Evolutionary conservation across 1,139 yeast genomes (phyloP), one percentile per base, ranked within the genome.

Genomic region (Spathaspora sp.): DNA sequence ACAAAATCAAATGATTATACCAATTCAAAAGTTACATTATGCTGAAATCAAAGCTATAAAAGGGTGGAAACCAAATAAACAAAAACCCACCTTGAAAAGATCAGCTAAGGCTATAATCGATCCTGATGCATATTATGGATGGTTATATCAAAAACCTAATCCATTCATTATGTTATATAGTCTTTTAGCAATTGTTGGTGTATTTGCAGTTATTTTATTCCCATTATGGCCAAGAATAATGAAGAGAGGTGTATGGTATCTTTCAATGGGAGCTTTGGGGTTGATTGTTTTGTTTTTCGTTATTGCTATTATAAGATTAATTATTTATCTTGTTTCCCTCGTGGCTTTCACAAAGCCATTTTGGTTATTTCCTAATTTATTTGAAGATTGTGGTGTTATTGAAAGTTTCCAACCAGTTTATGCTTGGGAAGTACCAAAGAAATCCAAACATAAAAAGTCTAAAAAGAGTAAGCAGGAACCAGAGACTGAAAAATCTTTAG

Each of bases 301-400:
- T 23, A 68, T 88, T 56, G 96, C 98, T 2, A 76, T 95, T 44
- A 69, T 93, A 33, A 80, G 99, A 59, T 72, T 90, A 60, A 75
- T 90, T 43, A 62, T 93, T 34, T 91, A 86, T 60, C 59, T 84
- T 38, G 58, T 88, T 43, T 81, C 95, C 0, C 71, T 80, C 51
- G 72, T 82, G 43, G 74, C 78, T 4, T 68, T 78, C 46, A 80
- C 84, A 16, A 84, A 82, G 29, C 95, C 95, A 5, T 78, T 95
- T 61, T 93, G 99, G 99, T 67, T 93, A 43, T 93, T 89, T 77
- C 99, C 99, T 49, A 93, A 93, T 64, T 74, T 93, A 62, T 93
- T 91, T 68, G 99, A 86, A 51, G 99, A 93, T 62, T 91, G 95
- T 57, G 97, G 98, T 23, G 88, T 95, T 53, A 64, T 93, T 53